These are phyloP conservation scores for Cadophora malorum DNA, from an alignment of 2,329 filamentous ascomycete genomes.

Conservation along the genomic window DNA sequence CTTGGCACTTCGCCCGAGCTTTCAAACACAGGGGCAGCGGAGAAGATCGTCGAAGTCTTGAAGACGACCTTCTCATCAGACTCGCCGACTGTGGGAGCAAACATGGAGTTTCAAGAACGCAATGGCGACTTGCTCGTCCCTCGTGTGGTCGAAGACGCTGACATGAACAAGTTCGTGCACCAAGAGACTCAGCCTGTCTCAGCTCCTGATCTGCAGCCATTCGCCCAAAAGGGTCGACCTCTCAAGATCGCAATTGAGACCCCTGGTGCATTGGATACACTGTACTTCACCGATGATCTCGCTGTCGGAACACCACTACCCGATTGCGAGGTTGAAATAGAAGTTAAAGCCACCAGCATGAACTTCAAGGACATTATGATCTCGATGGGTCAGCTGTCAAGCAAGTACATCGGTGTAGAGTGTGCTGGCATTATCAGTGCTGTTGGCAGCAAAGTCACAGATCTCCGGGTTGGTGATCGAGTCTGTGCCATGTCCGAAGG, in stretches of 20 bases:
- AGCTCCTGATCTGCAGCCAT: conserved; percentile 49
- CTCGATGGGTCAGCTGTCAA: conserved; percentile 46
- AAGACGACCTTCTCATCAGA: conserved; percentile 28
- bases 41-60: conserved; percentile 33
- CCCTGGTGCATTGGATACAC: conserved; percentile 39
- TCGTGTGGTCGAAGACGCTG: conserved; percentile 37
- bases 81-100: conserved; percentile 18
- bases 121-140: conserved; percentile 41
- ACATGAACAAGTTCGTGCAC: conserved; percentile 50
- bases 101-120: conserved; percentile 40
- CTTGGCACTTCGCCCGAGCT: conserved; percentile 42
- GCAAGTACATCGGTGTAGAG: conserved; percentile 46
- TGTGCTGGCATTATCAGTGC: conserved; percentile 45
- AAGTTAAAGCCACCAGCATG: conserved; percentile 45
- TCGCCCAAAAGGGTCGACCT: conserved; percentile 43
- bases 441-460: conserved; percentile 42
- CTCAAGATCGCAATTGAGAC: conserved; percentile 39
- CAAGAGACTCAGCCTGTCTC: conserved; percentile 50
- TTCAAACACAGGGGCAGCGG: conserved; percentile 42
- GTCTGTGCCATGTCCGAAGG: conserved; percentile 46
- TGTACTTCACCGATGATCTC: conserved; percentile 40
- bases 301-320: conserved; percentile 33
- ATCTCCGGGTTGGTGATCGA: conserved; percentile 45
- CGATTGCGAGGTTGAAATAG: conserved; percentile 39
- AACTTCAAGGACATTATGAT: conserved; percentile 49